Percentiles rank a stretch among this genome's conserved stretches.
Evolutionary conservation across 2,329 filamentous ascomycete species (phyloP).

Genomic region (Fusarium hostae): DNA sequence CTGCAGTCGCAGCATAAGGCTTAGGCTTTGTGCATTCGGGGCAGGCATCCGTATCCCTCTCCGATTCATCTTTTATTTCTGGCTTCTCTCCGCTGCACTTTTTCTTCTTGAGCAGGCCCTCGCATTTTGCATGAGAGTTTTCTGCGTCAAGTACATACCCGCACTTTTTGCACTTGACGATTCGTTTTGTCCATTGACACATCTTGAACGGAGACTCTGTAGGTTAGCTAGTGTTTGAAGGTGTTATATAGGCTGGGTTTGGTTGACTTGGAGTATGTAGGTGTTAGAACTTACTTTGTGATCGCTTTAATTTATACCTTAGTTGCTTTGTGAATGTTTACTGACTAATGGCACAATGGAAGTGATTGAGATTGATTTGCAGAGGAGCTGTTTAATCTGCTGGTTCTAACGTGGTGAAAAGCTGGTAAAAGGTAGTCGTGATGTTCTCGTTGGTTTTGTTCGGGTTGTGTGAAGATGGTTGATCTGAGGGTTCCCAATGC

Average conservation of each 20-base stretch:
- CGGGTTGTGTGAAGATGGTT: not conserved
- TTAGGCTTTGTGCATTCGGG: not conserved
- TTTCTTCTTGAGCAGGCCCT: not conserved
- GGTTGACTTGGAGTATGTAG: not conserved
- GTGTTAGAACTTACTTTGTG: accelerated
- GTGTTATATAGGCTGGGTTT: not conserved
- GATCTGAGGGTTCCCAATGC: accelerated
- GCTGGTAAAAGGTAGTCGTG: too few relatives aligned
- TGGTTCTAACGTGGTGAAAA: too few relatives aligned
- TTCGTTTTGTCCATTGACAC: not conserved
- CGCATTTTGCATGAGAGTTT: not conserved
- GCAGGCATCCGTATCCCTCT: not conserved
- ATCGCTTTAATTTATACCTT: not conserved
- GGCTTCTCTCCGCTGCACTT: not conserved
- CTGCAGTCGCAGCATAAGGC: not conserved
- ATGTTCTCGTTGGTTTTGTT: not conserved
- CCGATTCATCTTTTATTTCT: accelerated
- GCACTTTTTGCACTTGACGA: not conserved
- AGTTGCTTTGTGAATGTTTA: not conserved
- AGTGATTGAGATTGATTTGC: not conserved
- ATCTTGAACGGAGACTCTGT: accelerated
- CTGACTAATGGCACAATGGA: not conserved
- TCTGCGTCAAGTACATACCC: not conserved
- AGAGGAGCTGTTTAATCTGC: too few relatives aligned
- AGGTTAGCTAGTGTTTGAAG: not conserved